Percentiles rank a stretch among this genome's conserved stretches.
Conservation (phyloP, 805 yeast genomes). For the Diddensiella caesifluorescens region DNA sequence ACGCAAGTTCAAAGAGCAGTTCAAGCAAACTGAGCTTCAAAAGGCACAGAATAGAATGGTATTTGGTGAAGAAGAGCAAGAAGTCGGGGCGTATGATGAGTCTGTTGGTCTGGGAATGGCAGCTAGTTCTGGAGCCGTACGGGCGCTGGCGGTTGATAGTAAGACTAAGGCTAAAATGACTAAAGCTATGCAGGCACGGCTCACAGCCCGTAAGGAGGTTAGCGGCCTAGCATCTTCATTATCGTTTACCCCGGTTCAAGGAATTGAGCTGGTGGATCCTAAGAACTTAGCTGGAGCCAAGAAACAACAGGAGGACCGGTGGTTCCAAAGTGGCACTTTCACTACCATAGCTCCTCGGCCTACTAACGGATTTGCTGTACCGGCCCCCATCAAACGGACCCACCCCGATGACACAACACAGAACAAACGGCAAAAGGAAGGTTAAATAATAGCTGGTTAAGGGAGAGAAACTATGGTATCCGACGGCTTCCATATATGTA, state of each 20-base stretch:
- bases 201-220: slow-evolving; percentile 11
- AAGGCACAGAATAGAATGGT: slow-evolving; percentile 80
- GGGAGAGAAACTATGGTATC: slow-evolving; percentile 34
- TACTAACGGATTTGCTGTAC: too few relatives aligned
- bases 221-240: slow-evolving; percentile 23
- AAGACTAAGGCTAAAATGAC: slow-evolving; percentile 56
- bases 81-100: slow-evolving; percentile 56
- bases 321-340: slow-evolving; percentile 26
- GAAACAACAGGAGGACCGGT: slow-evolving; percentile 19
- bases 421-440: too few relatives aligned
- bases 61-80: slow-evolving; percentile 66
- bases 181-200: slow-evolving; percentile 51
- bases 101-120: slow-evolving; percentile 72
- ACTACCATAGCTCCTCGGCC: slow-evolving; percentile 10
- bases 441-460: too few relatives aligned
- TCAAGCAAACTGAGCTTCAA: slow-evolving; percentile 72
- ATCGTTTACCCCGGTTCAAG: slow-evolving; percentile 24
- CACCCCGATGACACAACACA: too few relatives aligned
- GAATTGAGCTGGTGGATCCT: slow-evolving; percentile 27
- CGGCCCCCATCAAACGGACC: too few relatives aligned
- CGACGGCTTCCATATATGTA: slow-evolving; percentile 82
- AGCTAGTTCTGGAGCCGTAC: slow-evolving; percentile 26
- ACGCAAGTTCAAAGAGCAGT: slow-evolving; percentile 74
- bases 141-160: slow-evolving; percentile 31
- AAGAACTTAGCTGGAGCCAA: slow-evolving; percentile 6